Conservation (phyloP, 176 grass and related monocot genomes). For the Aechmea fasciata region DNA sequence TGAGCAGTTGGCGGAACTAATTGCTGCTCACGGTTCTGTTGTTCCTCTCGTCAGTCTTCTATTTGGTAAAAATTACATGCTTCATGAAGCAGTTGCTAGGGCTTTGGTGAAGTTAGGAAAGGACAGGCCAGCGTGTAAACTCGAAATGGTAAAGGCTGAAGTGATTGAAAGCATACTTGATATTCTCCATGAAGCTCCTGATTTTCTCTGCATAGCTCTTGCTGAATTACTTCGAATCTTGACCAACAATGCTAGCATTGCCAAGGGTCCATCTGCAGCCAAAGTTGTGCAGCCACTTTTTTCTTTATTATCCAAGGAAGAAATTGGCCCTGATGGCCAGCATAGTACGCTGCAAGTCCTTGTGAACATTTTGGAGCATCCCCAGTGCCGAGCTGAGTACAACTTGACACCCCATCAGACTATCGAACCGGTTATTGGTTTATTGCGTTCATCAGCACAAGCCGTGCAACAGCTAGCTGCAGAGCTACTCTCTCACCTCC, state of each 20-base stretch:
- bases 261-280: conserved; percentile 91
- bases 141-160: conserved; percentile 96
- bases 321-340: conserved; percentile 83
- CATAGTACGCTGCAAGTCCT: conserved; percentile 97
- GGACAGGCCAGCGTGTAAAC: conserved; percentile 88
- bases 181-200: conserved; percentile 88
- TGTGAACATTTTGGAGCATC: conserved; percentile 99
- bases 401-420: conserved; percentile 68
- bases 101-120: conserved; percentile 92
- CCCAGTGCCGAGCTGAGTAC: conserved; percentile 80
- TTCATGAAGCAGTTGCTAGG: conserved; percentile 86
- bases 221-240: conserved; percentile 93
- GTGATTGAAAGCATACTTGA: conserved; percentile 95
- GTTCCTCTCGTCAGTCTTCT: conserved; percentile 86
- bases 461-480: conserved; percentile 94
- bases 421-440: conserved; percentile 81
- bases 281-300: conserved; percentile 93
- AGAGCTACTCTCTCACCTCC: conserved; percentile 89
- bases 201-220: conserved; percentile 87
- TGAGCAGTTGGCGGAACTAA: conserved; percentile 84
- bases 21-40: conserved; percentile 80
- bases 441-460: conserved; percentile 78
- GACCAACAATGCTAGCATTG: conserved; percentile 96
- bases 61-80: conserved; percentile 80
- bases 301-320: conserved; percentile 68